Base-by-base conservation (phyloP, 2,329 filamentous ascomycete species). In the Bertia moriformis region DNA sequence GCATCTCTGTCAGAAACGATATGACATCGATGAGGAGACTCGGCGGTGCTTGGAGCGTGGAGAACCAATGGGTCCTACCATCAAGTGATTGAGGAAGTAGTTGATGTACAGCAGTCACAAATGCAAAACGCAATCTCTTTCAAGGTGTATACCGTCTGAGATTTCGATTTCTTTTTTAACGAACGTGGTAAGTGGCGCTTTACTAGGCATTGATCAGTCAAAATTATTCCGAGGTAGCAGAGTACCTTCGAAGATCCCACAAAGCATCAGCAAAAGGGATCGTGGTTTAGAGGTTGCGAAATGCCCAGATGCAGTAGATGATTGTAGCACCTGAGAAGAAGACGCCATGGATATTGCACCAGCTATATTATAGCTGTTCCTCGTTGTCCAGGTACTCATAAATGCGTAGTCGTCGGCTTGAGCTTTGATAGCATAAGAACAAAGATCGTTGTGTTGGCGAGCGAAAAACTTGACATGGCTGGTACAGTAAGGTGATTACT, bases 261-360 rank as follows among this genome's bases (percentile, higher is more conserved):
- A n/a, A n/a, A n/a, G n/a, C n/a, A n/a, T n/a, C n/a, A n/a, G n/a
- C n/a, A n/a, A 52, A 45, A 1, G 49, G 44, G 3, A 49, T 38
- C 7, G 49, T 48, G 1, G 42, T 44, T 12, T 49, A 48, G 1
- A 58, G 46, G 1, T 53, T 48, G 2, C 39, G 38, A 0, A 53
- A 60, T 0, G 54, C 56, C 53, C 55, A 60, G 32, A 59, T 51
- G 7, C 54, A 57, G 42, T 60, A 61, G 2, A 61, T 51, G 4
- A 61, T 49, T 1, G 55, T 60, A 3, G 57, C 55, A 0, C 58
- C 57, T 0, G 58, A 53, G 0, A 55, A 49, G 37, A 60, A 61
- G 4, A 61, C 53, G 4, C 54, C 56, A 27, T 61, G 58, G 1
- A 61, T 56, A 4, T 54, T 55, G 13, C 55, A 45, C 58, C 58